These are phyloP conservation scores for Malassezia cuniculi DNA, from an alignment of 1,284 basidiomycete species.

Conservation along the genomic window DNA sequence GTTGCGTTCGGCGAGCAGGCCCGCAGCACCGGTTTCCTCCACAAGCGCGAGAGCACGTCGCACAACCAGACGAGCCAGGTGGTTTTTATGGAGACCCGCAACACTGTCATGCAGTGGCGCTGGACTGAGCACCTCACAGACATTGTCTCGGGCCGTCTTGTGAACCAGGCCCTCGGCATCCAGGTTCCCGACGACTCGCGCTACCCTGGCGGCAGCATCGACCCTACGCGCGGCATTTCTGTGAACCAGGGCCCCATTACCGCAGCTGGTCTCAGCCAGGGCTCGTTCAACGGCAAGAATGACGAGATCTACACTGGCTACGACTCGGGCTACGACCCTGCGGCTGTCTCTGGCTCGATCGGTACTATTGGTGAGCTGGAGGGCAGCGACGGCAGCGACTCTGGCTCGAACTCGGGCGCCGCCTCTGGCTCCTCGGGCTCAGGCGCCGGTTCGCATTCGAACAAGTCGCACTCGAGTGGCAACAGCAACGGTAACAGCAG, in stretches of 20 bases:
- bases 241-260: no score
- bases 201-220: no score
- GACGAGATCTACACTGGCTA: background rate
- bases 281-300: background rate
- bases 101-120: constrained; percentile 22
- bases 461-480: background rate
- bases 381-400: no score
- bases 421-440: constrained; percentile 1
- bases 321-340: background rate
- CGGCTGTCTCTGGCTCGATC: background rate
- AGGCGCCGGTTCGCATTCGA: background rate
- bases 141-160: constrained; percentile 18
- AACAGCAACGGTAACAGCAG: background rate
- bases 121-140: constrained; percentile 29
- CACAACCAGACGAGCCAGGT: constrained; percentile 3
- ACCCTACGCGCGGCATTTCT: no score
- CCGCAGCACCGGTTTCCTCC: constrained; percentile 7
- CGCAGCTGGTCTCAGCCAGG: no score
- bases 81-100: constrained; percentile 13
- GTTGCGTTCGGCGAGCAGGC: constrained; percentile 34
- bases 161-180: background rate
- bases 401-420: constrained; percentile 1
- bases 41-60: constrained; percentile 10
- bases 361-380: no score
- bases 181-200: background rate